A percentile compares a stretch with the other conserved stretches of the same genome.
These are phyloP conservation scores for Pythium grandisporangium DNA, from an alignment of 352 stramenopile genomes.

Conservation along the genomic window DNA sequence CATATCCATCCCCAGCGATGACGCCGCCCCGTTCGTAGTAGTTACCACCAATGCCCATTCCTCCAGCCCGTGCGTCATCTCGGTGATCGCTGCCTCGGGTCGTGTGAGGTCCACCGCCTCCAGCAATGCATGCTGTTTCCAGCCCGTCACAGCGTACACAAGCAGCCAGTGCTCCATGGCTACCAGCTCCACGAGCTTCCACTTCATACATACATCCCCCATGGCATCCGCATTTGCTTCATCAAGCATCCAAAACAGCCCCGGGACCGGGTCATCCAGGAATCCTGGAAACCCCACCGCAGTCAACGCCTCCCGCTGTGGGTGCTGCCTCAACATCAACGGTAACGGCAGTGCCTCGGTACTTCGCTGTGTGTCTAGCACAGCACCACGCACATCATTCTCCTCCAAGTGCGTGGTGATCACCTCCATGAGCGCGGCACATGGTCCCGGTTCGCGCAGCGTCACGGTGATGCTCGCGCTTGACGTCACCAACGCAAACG, in stretches of 20 bases:
- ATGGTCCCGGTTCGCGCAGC: background rate
- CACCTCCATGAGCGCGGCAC: constrained; percentile 1
- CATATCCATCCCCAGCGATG: constrained; percentile 2
- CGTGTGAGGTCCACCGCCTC: constrained; percentile 13
- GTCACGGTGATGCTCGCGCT: constrained; percentile 1
- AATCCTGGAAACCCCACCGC: constrained; percentile 25
- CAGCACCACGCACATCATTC: constrained; percentile 12
- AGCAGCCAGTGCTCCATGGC: constrained; percentile 24
- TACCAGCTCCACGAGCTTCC: constrained; percentile 32
- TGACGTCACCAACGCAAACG: background rate
- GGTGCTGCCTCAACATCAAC: constrained; percentile 10
- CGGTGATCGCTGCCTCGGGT: constrained; percentile 8
- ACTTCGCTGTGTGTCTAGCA: constrained; percentile 12
- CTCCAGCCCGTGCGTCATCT: constrained; percentile 9
- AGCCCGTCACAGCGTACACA: constrained; percentile 27
- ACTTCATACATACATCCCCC: no score
- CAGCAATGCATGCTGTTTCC: constrained; percentile 19
- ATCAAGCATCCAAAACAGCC: constrained; percentile 27
- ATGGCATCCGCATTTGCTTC: background rate
- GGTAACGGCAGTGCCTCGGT: constrained; percentile 16
- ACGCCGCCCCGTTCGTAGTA: background rate
- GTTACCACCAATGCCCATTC: constrained; percentile 34
- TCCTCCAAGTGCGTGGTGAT: constrained; percentile 1
- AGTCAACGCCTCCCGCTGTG: constrained; percentile 3
- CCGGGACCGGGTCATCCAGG: constrained; percentile 35